phyloP scores from a whole-genome alignment of 805 yeast genomes.

The Hanseniaspora singularis region DNA sequence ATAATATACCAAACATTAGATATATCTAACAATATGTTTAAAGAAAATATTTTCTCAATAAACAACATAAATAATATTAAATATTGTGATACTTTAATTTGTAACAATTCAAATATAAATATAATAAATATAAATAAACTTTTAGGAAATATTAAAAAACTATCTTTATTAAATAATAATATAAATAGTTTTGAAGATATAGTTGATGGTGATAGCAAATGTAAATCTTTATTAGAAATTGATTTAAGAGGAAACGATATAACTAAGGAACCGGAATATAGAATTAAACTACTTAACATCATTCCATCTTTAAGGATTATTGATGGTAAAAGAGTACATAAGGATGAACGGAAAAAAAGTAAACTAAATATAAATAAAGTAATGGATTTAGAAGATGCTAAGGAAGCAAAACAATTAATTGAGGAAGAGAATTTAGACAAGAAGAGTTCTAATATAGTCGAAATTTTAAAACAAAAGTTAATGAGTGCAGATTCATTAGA shows the following conservation, averaged over 20 bases:
- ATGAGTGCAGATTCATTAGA: slow-evolving; percentile 54
- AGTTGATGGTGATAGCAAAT: background rate
- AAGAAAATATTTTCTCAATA: background rate
- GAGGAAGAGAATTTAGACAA: no score
- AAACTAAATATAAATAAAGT: slow-evolving; percentile 20
- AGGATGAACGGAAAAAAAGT: slow-evolving; percentile 2
- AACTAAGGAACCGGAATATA: background rate
- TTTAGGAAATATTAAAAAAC: background rate
- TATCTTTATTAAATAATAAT: background rate
- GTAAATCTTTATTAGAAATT: slow-evolving; percentile 7
- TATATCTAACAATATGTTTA: slow-evolving; percentile 1
- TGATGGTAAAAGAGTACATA: slow-evolving; percentile 1
- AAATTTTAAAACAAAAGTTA: slow-evolving; percentile 41
- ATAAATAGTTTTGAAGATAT: background rate
- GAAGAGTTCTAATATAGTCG: slow-evolving; percentile 39
- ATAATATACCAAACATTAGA: slow-evolving; percentile 1
- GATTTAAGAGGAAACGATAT: background rate
- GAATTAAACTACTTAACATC: background rate
- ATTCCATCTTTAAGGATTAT: slow-evolving; percentile 7
- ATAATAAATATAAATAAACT: background rate
- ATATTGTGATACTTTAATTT: background rate
- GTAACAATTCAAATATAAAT: background rate
- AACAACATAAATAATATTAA: slow-evolving; percentile 2
- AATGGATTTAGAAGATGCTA: slow-evolving; percentile 15
- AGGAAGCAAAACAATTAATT: no score